phyloP scores from a whole-genome alignment of 495 filamentous ascomycete genomes.

The Aspergillus hancockii region DNA sequence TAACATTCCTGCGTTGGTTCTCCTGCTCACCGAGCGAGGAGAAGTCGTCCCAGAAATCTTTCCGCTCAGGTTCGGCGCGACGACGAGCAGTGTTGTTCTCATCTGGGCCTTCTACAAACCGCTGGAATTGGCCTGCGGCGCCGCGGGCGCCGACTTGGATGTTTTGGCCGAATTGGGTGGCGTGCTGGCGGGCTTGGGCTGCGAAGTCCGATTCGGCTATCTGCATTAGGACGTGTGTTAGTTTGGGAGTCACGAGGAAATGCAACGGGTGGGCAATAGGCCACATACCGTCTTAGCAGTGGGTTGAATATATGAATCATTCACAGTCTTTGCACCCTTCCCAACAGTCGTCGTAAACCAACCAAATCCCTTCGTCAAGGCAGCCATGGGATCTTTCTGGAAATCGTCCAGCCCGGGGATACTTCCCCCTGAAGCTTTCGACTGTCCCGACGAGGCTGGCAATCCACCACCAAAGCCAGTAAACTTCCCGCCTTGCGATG shows the following conservation, averaged over 20 bases:
- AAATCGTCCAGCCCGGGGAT: conserved; percentile 76
- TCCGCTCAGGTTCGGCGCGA: conserved; percentile 60
- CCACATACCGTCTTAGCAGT: conserved; percentile 76
- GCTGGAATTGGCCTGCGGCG: conserved; percentile 74
- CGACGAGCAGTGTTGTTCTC: conserved; percentile 17
- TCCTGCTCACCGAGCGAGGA: conserved; percentile 56
- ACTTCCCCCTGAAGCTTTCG: conserved; percentile 29
- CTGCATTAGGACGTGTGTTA: conserved; percentile 34
- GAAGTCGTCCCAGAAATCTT: conserved; percentile 89
- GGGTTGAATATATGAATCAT: conserved; percentile 86
- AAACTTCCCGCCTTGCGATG: conserved; percentile 90
- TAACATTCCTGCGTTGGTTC: conserved; percentile 33
- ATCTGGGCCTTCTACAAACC: conserved; percentile 75
- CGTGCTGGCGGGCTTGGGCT: conserved; percentile 73
- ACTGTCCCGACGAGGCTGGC: conserved; percentile 27
- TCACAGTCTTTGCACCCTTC: conserved; percentile 84
- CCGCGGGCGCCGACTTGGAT: conserved; percentile 66
- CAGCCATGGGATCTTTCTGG: conserved; percentile 85
- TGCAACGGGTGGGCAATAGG: neutral
- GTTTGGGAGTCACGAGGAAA: neutral
- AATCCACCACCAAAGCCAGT: conserved; percentile 82
- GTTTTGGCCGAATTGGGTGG: conserved; percentile 62
- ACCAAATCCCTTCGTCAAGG: conserved; percentile 87
- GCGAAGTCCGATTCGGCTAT: conserved; percentile 86
- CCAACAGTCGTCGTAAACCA: conserved; percentile 87